Percentiles rank a stretch among this genome's conserved stretches.
Conservation (phyloP, 1,139 yeast genomes). For the Sugiyamaella pinicola region DNA sequence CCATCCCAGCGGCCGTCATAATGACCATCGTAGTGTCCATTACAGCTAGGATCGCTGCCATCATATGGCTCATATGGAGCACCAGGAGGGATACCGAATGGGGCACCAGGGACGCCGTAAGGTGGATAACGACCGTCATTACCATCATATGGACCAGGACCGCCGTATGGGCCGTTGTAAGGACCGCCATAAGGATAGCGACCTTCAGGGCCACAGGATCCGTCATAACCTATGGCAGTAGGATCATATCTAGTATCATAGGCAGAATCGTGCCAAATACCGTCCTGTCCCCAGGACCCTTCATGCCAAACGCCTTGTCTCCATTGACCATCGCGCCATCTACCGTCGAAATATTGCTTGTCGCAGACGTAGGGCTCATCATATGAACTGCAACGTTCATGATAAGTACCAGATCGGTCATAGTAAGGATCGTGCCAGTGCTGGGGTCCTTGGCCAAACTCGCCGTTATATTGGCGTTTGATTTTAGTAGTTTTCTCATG, state of each 20-base stretch:
- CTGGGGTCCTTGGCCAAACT: neutral
- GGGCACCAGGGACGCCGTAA: too few relatives aligned
- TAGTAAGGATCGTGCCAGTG: slow-evolving; percentile 12
- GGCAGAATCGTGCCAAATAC: slow-evolving; percentile 11
- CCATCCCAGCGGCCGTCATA: slow-evolving; percentile 14
- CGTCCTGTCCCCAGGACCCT: slow-evolving; percentile 14
- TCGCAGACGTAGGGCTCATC: slow-evolving; percentile 14
- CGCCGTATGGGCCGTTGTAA: neutral
- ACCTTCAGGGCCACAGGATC: slow-evolving; percentile 6
- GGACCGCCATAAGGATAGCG: slow-evolving; percentile 2
- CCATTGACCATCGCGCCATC: slow-evolving; percentile 15
- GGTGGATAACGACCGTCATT: slow-evolving; percentile 4
- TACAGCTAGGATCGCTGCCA: neutral
- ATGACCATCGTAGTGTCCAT: too few relatives aligned
- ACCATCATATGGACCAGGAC: neutral
- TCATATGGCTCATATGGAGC: neutral
- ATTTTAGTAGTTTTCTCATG: neutral
- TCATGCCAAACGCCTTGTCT: slow-evolving; percentile 15
- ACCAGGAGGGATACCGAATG: too few relatives aligned
- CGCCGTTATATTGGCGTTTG: slow-evolving; percentile 1
- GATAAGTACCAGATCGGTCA: slow-evolving; percentile 6
- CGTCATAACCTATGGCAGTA: neutral
- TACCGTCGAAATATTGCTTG: slow-evolving; percentile 12
- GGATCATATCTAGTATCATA: slow-evolving; percentile 2
- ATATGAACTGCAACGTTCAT: slow-evolving; percentile 2